Evolutionary conservation across 2,329 filamentous ascomycete genomes (phyloP), one percentile per base, ranked within the genome.

Genomic region (Xenoacremonium recifei): DNA sequence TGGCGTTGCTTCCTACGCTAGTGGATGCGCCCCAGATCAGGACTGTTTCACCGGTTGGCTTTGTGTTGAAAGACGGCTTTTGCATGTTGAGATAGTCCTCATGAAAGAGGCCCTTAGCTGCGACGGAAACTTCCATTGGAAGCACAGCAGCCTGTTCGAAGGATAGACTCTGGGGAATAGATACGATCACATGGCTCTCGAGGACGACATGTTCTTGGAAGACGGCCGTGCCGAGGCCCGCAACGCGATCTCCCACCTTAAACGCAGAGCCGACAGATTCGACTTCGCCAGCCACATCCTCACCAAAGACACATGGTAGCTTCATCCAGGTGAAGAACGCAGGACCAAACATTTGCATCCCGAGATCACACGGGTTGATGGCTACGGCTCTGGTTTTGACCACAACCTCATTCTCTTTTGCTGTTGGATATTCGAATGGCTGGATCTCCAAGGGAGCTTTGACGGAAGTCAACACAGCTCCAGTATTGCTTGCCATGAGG

Each of bases 1-100:
- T 66, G 2, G 68, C 69, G 32, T 65, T 69, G 42, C 63, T 65
- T 2, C 73, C 72, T 3, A 73, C 70, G 18, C 62, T 64, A 1
- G 69, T 67, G 7, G 69, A 67, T 5, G 73, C 77, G 23, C 75
- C 75, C 70, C 72, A 78, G 33, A 63, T 42, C 11, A 42, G 18
- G 9, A 42, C 15, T 10, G 29, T 20, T 23, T 36, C n/a, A 9
- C 39, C 39, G 6, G 35, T 37, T n/a, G 20, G 31, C 19, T 19
- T 18, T 31, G 35, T 30, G 9, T 21, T 12, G 6, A 40, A 7
- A 10, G 12, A 33, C 5, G 53, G 55, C 21, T 13, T 32, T 10
- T 54, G 44, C 25, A 57, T 45, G 9, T 42, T 29, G 4, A 57
- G 44, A 21, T 48, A 51, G 31, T 52, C 48, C 21, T 48, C 37